Evolutionary conservation across 164 flowering plant species (phyloP).

Genomic region (Macadamia tetraphylla): DNA sequence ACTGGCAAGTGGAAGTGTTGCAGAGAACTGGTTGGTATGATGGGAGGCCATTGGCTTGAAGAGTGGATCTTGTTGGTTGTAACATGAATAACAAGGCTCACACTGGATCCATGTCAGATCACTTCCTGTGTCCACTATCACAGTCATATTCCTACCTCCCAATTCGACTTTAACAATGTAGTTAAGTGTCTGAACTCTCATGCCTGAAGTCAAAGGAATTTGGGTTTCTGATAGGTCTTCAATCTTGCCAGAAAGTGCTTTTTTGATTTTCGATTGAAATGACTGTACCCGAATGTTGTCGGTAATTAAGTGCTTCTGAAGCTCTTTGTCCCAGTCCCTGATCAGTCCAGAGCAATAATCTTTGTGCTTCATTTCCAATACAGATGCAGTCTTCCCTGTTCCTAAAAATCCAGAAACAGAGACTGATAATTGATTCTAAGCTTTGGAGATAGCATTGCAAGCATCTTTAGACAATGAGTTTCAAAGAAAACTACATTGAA

Average conservation of each 20-base stretch:
- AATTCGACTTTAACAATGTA: conserved; percentile 56
- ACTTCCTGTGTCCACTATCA: conserved; percentile 87
- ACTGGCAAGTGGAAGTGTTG: conserved; percentile 51
- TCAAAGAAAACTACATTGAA: background rate
- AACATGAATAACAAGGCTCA: conserved; percentile 65
- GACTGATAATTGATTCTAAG: background rate
- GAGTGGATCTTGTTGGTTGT: conserved; percentile 64
- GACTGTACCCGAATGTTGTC: conserved; percentile 43
- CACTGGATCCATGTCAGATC: conserved; percentile 93
- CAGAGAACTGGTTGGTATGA: conserved; percentile 50
- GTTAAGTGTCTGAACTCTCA: conserved; percentile 56
- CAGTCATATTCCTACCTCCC: conserved; percentile 49
- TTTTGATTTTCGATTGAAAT: conserved; percentile 41
- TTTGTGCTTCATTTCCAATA: conserved; percentile 59
- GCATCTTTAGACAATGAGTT: background rate
- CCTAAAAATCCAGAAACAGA: conserved; percentile 26
- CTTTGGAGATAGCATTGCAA: background rate
- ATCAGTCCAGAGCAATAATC: conserved; percentile 37
- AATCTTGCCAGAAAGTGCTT: conserved; percentile 11
- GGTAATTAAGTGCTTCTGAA: conserved; percentile 25
- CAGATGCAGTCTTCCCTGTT: conserved; percentile 37
- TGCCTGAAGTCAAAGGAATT: conserved; percentile 59
- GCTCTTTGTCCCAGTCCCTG: conserved; percentile 32
- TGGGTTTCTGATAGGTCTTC: conserved; percentile 23
- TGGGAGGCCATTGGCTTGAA: conserved; percentile 57